Percentiles rank a stretch among this genome's conserved stretches.
These are phyloP conservation scores for Fusarium sp. DNA, from an alignment of 2,329 filamentous ascomycete species.

Conservation along the genomic window DNA sequence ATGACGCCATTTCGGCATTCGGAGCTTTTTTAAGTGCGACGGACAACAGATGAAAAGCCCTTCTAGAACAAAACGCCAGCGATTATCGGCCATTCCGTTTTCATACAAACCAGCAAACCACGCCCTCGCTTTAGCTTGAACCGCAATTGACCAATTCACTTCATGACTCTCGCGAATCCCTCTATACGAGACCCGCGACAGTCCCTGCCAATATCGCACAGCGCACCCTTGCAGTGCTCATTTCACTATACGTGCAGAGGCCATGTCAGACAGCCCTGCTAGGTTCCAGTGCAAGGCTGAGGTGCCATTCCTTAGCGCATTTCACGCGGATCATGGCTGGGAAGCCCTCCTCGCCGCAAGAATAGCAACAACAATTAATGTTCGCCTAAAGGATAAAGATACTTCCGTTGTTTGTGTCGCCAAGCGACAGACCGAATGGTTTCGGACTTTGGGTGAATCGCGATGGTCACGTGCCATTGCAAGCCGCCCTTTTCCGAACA, in stretches of 20 bases:
- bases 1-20: conserved; percentile 24
- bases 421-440: too few relatives aligned
- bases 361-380: too few relatives aligned
- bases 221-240: conserved; percentile 3
- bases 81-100: conserved; percentile 18
- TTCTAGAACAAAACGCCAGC: conserved; percentile 11
- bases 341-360: too few relatives aligned
- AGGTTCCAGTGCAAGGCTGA: not conserved
- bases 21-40: conserved; percentile 4
- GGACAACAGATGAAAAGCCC: not conserved
- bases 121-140: not conserved
- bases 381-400: too few relatives aligned
- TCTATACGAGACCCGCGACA: not conserved
- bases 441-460: too few relatives aligned
- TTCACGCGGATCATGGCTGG: not conserved
- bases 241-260: not conserved
- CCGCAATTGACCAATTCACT: too few relatives aligned
- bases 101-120: not conserved
- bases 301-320: not conserved
- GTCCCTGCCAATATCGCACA: conserved; percentile 18
- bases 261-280: conserved; percentile 24
- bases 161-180: too few relatives aligned
- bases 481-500: too few relatives aligned
- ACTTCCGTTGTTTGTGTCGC: too few relatives aligned
- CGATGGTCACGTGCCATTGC: too few relatives aligned